Conservation (phyloP, 768 basidiomycete genomes). For the Xerocomus brunneocitrinus region DNA sequence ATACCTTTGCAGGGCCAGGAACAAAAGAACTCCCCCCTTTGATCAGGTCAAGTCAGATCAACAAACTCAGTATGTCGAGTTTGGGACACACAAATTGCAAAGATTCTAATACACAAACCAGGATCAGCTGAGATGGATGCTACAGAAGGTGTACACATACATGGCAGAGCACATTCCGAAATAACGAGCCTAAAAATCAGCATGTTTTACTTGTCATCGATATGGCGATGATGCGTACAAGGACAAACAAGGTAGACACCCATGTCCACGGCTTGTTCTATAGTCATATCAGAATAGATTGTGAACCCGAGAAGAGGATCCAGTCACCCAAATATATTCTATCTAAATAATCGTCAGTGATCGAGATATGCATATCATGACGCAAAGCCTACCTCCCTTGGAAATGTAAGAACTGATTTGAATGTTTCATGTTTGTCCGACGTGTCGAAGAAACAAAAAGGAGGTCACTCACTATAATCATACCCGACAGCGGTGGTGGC, state of each 20-base stretch:
- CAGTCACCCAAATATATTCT: background rate
- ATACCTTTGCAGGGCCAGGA: background rate
- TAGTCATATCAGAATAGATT: background rate
- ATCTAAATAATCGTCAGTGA: background rate
- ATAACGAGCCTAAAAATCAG: background rate
- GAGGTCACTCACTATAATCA: background rate
- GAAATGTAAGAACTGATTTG: too few relatives aligned
- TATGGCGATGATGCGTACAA: background rate
- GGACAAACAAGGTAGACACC: background rate
- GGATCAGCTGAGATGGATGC: background rate
- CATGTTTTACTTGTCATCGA: too few relatives aligned
- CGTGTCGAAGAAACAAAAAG: too few relatives aligned
- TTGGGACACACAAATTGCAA: background rate
- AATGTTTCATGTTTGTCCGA: too few relatives aligned
- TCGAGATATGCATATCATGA: too few relatives aligned
- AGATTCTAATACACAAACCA: too few relatives aligned
- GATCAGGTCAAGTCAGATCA: background rate
- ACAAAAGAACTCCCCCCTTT: background rate
- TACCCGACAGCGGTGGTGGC: background rate
- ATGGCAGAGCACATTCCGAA: background rate
- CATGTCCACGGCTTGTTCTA: background rate
- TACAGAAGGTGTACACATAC: background rate
- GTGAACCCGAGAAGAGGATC: background rate
- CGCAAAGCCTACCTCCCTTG: too few relatives aligned
- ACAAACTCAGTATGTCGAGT: background rate